phyloP scores from a whole-genome alignment of 257 asterid genomes.

The Ocimum tenuiflorum region DNA sequence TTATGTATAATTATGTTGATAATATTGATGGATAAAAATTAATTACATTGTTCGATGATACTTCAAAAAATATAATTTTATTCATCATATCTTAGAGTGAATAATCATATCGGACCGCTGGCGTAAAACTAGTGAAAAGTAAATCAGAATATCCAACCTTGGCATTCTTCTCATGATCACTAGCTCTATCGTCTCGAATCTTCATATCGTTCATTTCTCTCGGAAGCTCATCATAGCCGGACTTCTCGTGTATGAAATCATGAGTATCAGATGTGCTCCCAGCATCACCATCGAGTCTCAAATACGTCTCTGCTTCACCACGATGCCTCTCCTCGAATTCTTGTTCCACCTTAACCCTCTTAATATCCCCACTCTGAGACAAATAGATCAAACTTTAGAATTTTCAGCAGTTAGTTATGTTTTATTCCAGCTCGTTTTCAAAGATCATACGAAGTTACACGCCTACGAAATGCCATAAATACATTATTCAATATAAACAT shows the following conservation, averaged over 20 bases:
- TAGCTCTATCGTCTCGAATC: no score
- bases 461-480: neutral
- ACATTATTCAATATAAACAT: neutral
- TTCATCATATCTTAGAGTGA: no score
- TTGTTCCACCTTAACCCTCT: slow-evolving; percentile 52
- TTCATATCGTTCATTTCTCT: no score
- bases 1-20: no score
- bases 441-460: neutral
- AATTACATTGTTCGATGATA: no score
- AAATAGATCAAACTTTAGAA: slow-evolving; percentile 11
- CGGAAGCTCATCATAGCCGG: slow-evolving; percentile 41
- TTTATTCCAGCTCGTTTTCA: neutral
- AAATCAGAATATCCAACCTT: no score
- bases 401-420: neutral
- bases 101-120: no score
- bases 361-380: slow-evolving; percentile 49
- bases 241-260: slow-evolving; percentile 30
- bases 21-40: no score
- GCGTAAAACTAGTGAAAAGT: no score
- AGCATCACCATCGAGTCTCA: slow-evolving; percentile 26
- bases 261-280: slow-evolving; percentile 29
- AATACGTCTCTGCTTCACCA: slow-evolving; percentile 22
- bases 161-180: no score
- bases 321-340: slow-evolving; percentile 13
- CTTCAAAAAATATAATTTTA: no score